Evolutionary conservation across 352 stramenopile species (phyloP).

Genomic region (Peronosclerospora sorghi): DNA sequence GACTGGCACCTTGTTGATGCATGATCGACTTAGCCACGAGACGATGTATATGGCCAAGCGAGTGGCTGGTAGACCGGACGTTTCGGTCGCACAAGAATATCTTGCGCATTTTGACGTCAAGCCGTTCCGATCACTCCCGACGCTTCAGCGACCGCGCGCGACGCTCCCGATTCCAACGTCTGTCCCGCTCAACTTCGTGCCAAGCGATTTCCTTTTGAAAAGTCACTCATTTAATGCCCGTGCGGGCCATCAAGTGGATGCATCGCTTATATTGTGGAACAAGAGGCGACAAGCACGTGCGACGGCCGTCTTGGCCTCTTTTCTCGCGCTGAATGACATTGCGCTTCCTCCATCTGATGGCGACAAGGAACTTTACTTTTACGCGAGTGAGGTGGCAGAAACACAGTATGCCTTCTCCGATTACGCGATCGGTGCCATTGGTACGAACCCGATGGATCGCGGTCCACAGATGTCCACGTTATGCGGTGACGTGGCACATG

Average conservation of each 20-base stretch:
- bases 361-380: slow-evolving; percentile 47
- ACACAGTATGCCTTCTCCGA: slow-evolving; percentile 39
- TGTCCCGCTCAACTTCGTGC: slow-evolving; percentile 15
- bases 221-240: slow-evolving; percentile 42
- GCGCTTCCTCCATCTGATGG: slow-evolving; percentile 27
- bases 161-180: slow-evolving; percentile 5
- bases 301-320: slow-evolving; percentile 33
- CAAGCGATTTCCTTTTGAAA: slow-evolving; percentile 27
- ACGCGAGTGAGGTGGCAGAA: slow-evolving; percentile 44
- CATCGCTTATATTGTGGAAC: slow-evolving; percentile 44
- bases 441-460: slow-evolving; percentile 15
- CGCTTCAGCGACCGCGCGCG: slow-evolving; percentile 15
- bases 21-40: slow-evolving; percentile 32
- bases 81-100: slow-evolving; percentile 25
- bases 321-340: slow-evolving; percentile 25
- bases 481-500: slow-evolving; percentile 38
- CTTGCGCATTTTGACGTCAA: not conserved
- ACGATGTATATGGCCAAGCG: slow-evolving; percentile 10
- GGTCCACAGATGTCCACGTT: slow-evolving; percentile 20
- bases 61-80: slow-evolving; percentile 2
- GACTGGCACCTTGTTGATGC: slow-evolving; percentile 50
- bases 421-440: slow-evolving; percentile 30
- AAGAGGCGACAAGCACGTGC: slow-evolving; percentile 37
- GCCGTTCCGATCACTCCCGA: slow-evolving; percentile 7
- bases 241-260: slow-evolving; percentile 46